Conservation (phyloP, 1,284 basidiomycete species). For the Ceratobasidium papillatum region DNA sequence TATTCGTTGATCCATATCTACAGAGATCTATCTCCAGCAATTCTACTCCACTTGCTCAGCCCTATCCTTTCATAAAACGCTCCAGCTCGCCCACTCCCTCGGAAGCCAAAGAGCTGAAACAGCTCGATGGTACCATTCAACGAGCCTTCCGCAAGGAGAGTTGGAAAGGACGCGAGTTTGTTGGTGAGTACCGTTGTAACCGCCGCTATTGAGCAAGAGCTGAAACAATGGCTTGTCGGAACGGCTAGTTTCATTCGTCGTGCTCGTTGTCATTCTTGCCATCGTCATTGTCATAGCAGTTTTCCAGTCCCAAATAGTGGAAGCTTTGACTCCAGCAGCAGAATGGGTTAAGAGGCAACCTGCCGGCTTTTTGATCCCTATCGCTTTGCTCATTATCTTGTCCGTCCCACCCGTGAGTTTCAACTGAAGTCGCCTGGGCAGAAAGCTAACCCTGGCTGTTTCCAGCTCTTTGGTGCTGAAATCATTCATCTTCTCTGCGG, state of each 20-base stretch:
- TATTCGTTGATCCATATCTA: neutral
- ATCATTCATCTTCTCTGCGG: slow-evolving; percentile 25
- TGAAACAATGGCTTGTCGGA: neutral
- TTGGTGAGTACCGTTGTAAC: neutral
- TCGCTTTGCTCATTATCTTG: slow-evolving; percentile 15
- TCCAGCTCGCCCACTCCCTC: slow-evolving; percentile 19
- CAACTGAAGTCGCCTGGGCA: neutral
- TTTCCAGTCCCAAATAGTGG: slow-evolving; percentile 24
- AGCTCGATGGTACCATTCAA: neutral
- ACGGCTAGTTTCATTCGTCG: neutral
- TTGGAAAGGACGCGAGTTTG: slow-evolving; percentile 3
- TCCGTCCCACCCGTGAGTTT: slow-evolving; percentile 30
- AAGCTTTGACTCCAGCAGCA: slow-evolving; percentile 8
- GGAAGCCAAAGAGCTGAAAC: slow-evolving; percentile 13
- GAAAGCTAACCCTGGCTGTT: neutral
- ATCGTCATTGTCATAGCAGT: slow-evolving; percentile 6
- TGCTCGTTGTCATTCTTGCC: neutral
- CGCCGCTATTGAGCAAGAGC: neutral
- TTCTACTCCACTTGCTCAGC: neutral
- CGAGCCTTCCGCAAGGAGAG: slow-evolving; percentile 9
- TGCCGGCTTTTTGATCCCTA: slow-evolving; percentile 22
- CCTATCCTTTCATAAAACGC: neutral
- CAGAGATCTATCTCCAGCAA: neutral
- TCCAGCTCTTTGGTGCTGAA: slow-evolving; percentile 27
- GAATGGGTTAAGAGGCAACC: slow-evolving; percentile 20